Evolutionary conservation across 306 rosid genomes (phyloP).

Genomic region (Quercus parvula): DNA sequence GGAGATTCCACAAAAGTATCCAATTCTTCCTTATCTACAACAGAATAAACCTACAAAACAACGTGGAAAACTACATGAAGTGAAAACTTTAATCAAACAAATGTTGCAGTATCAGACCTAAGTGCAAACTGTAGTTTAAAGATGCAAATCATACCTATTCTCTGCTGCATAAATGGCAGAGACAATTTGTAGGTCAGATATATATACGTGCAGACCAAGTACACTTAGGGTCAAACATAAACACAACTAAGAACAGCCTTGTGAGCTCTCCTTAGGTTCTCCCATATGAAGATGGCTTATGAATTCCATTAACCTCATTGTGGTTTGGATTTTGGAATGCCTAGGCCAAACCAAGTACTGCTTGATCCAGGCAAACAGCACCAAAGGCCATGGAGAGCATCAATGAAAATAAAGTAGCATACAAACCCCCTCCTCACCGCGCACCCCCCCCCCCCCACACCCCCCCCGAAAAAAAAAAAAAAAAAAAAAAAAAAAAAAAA

Average conservation of each 20-base stretch:
- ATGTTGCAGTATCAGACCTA: neutral
- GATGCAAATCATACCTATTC: neutral
- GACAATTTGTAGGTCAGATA: neutral
- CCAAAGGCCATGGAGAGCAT: neutral
- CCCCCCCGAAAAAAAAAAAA: too few relatives aligned
- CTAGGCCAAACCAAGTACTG: neutral
- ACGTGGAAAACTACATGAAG: conserved; percentile 4
- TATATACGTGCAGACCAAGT: neutral
- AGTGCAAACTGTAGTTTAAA: neutral
- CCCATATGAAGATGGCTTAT: neutral
- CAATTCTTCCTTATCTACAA: conserved; percentile 52
- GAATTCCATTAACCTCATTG: neutral
- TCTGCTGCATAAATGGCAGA: neutral
- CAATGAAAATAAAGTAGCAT: neutral
- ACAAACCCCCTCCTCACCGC: too few relatives aligned
- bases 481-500: neutral
- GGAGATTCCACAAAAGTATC: conserved; percentile 64
- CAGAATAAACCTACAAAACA: conserved; percentile 66
- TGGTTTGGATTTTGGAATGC: neutral
- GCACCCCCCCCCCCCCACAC: too few relatives aligned
- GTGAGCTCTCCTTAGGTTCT: neutral
- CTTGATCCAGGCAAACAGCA: neutral
- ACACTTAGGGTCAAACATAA: neutral
- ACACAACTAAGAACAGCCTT: neutral
- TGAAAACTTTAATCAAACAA: neutral